These are phyloP conservation scores for Erysimum cheiri DNA, from an alignment of 441 rosid genomes.

Conservation along the genomic window DNA sequence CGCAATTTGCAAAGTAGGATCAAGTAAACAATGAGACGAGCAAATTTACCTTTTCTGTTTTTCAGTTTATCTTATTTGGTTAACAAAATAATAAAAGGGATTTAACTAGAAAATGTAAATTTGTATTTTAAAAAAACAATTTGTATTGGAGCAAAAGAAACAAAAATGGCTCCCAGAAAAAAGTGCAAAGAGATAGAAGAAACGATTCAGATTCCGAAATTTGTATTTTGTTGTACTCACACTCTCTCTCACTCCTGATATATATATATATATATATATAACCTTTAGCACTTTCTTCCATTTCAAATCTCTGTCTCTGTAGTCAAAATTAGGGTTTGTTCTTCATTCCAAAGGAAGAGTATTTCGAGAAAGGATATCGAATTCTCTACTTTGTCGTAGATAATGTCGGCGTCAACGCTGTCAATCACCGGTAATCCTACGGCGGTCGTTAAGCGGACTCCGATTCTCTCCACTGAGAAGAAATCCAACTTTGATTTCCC, in stretches of 20 bases:
- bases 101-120: too few relatives aligned
- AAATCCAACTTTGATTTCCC: constrained; percentile 57
- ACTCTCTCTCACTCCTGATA: neutral
- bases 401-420: constrained; percentile 83
- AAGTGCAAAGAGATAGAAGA: neutral
- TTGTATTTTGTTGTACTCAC: neutral
- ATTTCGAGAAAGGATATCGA: neutral
- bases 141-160: too few relatives aligned
- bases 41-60: too few relatives aligned
- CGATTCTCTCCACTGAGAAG: constrained; percentile 60
- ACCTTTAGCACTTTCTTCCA: neutral
- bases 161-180: too few relatives aligned
- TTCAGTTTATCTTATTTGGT: too few relatives aligned
- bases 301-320: constrained; percentile 20
- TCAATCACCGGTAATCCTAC: constrained; percentile 60
- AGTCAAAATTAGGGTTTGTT: constrained; percentile 36
- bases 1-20: too few relatives aligned
- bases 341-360: neutral
- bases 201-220: constrained; percentile 2
- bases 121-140: too few relatives aligned
- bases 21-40: too few relatives aligned
- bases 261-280: neutral
- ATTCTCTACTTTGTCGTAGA: neutral
- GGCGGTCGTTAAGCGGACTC: constrained; percentile 61
- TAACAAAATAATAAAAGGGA: too few relatives aligned